Evolutionary conservation across 2,329 filamentous ascomycete species (phyloP), one percentile per base, ranked within the genome.

Genomic region (Tolypocladium pustulatum): DNA sequence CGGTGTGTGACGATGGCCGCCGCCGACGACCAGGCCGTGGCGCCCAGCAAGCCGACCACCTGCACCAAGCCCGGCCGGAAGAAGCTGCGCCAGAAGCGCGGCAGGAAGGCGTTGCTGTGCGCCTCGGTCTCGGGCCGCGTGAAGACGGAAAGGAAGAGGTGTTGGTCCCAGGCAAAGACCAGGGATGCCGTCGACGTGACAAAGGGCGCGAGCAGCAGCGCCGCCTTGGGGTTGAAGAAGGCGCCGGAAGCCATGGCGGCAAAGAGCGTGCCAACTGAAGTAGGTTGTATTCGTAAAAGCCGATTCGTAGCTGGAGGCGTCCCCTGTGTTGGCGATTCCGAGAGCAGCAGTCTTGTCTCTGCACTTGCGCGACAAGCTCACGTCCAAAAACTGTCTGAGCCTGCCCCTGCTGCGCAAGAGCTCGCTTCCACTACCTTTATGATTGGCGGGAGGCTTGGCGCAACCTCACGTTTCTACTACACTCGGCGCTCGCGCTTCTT

Each of bases 131-230:
- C 61, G 15, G 66, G 61, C 9, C 62, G 64, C 4, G 74, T 69
- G 60, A 79, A 64, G 63, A 69, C 64, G 55, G 65, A 62, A 46
- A 78, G 71, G 66, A 79, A 78, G 56, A 73, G 63, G 61, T 74
- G 70, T 61, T 78, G 76, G 66, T 79, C 76, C 46, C 69, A 68
- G 17, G 77, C 74, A 68, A 72, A 78, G 63, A 75, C 71, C 56
- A 81, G 70, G 0, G 76, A 73, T 63, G 73, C 72, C 2, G 77
- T 78, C 3, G 77, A 76, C n/a, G 76, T 76, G 62, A 80, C 62
- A 30, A 81, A 67, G 0, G 78, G 78, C 1, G 76, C 69, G 22
- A 76, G 64, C 53, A 78, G 73, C 38, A 81, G 69, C 46, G 67
- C 59, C 8, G 71, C 69, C 52, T 71, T 64, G 13, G 72, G 70